phyloP scores from a whole-genome alignment of 352 stramenopile genomes.

The Phytophthora capsici region DNA sequence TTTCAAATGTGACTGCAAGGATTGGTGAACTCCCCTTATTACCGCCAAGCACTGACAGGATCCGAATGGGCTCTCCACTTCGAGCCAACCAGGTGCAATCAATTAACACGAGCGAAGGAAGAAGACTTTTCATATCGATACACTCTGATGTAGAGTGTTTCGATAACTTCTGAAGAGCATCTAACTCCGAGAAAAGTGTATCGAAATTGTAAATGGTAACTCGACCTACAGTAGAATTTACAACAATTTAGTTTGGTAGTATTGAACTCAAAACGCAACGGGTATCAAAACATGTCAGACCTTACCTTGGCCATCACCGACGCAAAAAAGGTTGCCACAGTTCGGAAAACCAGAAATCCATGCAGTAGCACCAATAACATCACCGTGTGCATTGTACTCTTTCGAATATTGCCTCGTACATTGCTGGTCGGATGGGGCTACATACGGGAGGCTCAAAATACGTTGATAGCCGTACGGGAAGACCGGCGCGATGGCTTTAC shows the following conservation, averaged over 20 bases:
- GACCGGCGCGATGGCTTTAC: slow-evolving; percentile 31
- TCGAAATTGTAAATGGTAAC: slow-evolving; percentile 44
- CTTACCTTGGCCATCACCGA: slow-evolving; percentile 56
- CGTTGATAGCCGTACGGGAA: slow-evolving; percentile 26
- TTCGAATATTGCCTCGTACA: no score
- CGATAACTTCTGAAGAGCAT: not conserved
- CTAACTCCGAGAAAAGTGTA: slow-evolving; percentile 7
- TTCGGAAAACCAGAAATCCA: slow-evolving; percentile 38
- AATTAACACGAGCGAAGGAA: slow-evolving; percentile 20
- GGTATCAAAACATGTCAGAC: slow-evolving; percentile 3
- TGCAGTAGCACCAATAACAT: slow-evolving; percentile 17
- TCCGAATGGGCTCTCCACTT: not conserved
- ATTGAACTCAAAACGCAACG: not conserved
- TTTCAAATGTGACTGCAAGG: slow-evolving; percentile 38
- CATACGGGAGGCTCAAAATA: slow-evolving; percentile 21
- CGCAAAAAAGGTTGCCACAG: slow-evolving; percentile 35
- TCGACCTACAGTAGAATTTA: no score
- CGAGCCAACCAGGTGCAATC: slow-evolving; percentile 39
- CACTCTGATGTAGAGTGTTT: not conserved
- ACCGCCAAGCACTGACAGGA: slow-evolving; percentile 12
- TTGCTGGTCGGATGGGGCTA: not conserved
- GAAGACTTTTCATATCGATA: not conserved
- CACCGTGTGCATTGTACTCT: no score
- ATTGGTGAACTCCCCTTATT: slow-evolving; percentile 5
- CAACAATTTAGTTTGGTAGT: not conserved